A percentile compares a stretch with the other conserved stretches of the same genome.
Conservation (phyloP, 2,329 filamentous ascomycete species). For the Aspergillus pseudonomiae region DNA sequence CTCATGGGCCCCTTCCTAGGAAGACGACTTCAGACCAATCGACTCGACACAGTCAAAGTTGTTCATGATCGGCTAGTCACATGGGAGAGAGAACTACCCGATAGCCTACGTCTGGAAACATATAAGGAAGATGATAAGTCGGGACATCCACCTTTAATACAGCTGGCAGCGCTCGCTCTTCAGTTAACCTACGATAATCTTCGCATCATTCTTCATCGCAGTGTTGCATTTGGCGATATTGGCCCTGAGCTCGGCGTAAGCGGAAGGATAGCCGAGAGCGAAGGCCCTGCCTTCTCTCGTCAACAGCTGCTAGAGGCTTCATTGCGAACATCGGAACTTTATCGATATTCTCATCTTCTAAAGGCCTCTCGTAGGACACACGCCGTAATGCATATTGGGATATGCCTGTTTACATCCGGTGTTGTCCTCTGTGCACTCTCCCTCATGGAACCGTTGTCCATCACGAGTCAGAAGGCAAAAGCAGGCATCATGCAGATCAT, state of each 20-base stretch:
- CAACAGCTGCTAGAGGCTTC: slow-evolving; percentile 14
- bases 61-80: slow-evolving; percentile 2
- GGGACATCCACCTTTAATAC: neutral
- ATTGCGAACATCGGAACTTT: slow-evolving; percentile 11
- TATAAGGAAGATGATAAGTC: neutral
- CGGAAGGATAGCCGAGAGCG: neutral
- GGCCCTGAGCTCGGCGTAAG: neutral
- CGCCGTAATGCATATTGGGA: slow-evolving; percentile 19
- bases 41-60: slow-evolving; percentile 4
- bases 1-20: slow-evolving; percentile 5
- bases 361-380: slow-evolving; percentile 18
- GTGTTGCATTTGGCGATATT: slow-evolving; percentile 12
- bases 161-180: slow-evolving; percentile 13
- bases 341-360: slow-evolving; percentile 12
- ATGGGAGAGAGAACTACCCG: slow-evolving; percentile 9
- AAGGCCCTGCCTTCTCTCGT: neutral
- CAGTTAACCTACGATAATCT: slow-evolving; percentile 17
- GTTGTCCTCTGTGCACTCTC: slow-evolving; percentile 18
- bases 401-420: slow-evolving; percentile 22
- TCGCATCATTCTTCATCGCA: slow-evolving; percentile 16
- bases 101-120: slow-evolving; percentile 9
- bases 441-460: slow-evolving; percentile 15
- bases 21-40: slow-evolving; percentile 4
- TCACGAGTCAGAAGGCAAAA: slow-evolving; percentile 15
- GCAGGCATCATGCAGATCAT: slow-evolving; percentile 15